phyloP scores from a whole-genome alignment of 2,329 filamentous ascomycete genomes.

The Bipolaris cookei region DNA sequence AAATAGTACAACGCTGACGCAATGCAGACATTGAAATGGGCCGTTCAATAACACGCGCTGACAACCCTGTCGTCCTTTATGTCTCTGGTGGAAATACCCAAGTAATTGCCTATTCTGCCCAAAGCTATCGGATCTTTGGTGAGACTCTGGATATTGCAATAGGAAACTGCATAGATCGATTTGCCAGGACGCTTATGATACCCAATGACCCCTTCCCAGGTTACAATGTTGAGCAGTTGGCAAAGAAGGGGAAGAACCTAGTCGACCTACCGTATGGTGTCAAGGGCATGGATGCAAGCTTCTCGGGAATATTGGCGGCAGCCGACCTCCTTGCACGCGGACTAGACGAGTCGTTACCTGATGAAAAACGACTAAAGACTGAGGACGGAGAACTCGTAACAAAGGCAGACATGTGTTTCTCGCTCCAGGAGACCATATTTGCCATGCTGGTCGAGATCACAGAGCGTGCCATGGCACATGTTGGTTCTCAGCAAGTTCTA shows the following conservation, averaged over 20 bases:
- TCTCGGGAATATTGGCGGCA: slow-evolving; percentile 86
- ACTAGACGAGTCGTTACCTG: slow-evolving; percentile 54
- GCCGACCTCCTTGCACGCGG: slow-evolving; percentile 80
- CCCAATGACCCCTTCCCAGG: slow-evolving; percentile 95
- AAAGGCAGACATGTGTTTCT: slow-evolving; percentile 87
- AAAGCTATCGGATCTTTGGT: slow-evolving; percentile 95
- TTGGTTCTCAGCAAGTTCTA: slow-evolving; percentile 86
- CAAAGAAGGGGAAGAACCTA: slow-evolving; percentile 72
- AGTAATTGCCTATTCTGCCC: slow-evolving; percentile 94
- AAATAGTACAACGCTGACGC: background rate
- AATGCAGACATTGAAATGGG: slow-evolving; percentile 90
- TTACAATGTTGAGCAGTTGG: slow-evolving; percentile 97
- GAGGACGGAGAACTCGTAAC: slow-evolving; percentile 68
- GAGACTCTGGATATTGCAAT: slow-evolving; percentile 98
- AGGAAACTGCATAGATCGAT: slow-evolving; percentile 95
- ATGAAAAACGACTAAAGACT: slow-evolving; percentile 51
- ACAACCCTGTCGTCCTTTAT: slow-evolving; percentile 93
- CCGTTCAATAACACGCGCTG: slow-evolving; percentile 84
- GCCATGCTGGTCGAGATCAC: slow-evolving; percentile 99
- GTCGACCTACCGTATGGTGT: slow-evolving; percentile 93
- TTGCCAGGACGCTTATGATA: slow-evolving; percentile 88
- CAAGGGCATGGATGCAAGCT: slow-evolving; percentile 98
- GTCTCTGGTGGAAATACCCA: slow-evolving; percentile 96
- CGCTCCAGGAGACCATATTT: slow-evolving; percentile 91
- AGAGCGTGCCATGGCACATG: slow-evolving; percentile 97